Evolutionary conservation across 495 filamentous ascomycete species (phyloP).

Genomic region (Neurospora cerealis): DNA sequence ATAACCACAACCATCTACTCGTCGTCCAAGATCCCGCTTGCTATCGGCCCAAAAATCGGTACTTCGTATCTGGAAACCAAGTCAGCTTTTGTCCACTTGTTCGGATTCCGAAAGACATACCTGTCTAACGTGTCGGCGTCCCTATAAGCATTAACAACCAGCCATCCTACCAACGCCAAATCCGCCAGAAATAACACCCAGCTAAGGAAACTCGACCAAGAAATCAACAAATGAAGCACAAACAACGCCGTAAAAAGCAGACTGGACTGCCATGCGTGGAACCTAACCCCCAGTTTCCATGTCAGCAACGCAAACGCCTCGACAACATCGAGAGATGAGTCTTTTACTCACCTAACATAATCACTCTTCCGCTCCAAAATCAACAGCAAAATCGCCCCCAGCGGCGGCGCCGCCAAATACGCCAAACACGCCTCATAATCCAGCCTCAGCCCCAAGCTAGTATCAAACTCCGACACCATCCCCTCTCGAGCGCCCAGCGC

Average conservation of each 20-base stretch:
- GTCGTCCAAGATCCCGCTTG: slow-evolving; percentile 85
- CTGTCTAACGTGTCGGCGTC: slow-evolving; percentile 90
- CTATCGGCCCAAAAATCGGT: slow-evolving; percentile 76
- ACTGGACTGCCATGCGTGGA: slow-evolving; percentile 92
- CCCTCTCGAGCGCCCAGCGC: slow-evolving; percentile 22
- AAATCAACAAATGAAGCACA: slow-evolving; percentile 75
- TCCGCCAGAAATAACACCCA: slow-evolving; percentile 76
- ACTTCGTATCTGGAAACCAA: slow-evolving; percentile 54
- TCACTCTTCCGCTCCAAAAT: slow-evolving; percentile 90
- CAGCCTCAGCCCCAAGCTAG: slow-evolving; percentile 54
- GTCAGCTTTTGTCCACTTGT: not conserved
- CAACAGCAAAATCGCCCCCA: slow-evolving; percentile 75
- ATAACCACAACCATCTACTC: slow-evolving; percentile 42
- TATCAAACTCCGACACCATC: slow-evolving; percentile 54
- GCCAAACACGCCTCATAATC: slow-evolving; percentile 86
- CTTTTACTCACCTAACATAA: slow-evolving; percentile 69
- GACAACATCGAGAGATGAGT: not conserved
- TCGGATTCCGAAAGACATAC: slow-evolving; percentile 21
- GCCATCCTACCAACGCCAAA: slow-evolving; percentile 62
- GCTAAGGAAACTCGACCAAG: slow-evolving; percentile 71
- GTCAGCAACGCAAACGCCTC: not conserved
- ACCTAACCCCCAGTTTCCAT: slow-evolving; percentile 37
- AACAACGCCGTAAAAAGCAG: slow-evolving; percentile 81
- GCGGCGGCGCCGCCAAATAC: slow-evolving; percentile 78
- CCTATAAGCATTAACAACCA: slow-evolving; percentile 69